Evolutionary conservation across 441 rosid genomes (phyloP).

Genomic region (Aquilaria agallochum): DNA sequence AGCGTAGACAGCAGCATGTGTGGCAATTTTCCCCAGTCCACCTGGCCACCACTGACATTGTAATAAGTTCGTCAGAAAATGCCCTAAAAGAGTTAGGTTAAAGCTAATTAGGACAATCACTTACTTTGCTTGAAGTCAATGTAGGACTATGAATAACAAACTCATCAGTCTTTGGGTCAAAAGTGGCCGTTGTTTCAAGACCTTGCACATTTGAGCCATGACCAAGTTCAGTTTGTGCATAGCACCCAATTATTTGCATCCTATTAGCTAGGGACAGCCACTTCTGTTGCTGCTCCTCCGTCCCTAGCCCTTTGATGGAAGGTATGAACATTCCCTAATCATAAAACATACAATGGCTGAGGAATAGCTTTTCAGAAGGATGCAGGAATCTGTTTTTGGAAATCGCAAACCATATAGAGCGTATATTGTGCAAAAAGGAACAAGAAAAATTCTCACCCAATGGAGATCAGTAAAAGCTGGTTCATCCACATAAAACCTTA

Average conservation of each 20-base stretch:
- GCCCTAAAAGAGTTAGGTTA: neutral
- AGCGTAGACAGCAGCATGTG: constrained; percentile 91
- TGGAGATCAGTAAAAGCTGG: constrained; percentile 91
- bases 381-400: neutral
- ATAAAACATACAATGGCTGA: constrained; percentile 5
- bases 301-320: constrained; percentile 93
- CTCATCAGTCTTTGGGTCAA: constrained; percentile 83
- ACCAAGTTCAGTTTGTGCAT: constrained; percentile 99
- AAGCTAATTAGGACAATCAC: constrained; percentile 19
- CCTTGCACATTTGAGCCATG: constrained; percentile 99
- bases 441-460: constrained; percentile 43
- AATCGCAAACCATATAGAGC: neutral
- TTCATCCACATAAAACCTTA: constrained; percentile 71
- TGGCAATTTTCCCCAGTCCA: constrained; percentile 85
- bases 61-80: constrained; percentile 5
- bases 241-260: constrained; percentile 97
- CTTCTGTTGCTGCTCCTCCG: constrained; percentile 88
- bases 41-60: constrained; percentile 97
- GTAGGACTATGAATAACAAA: constrained; percentile 85
- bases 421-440: neutral
- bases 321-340: constrained; percentile 93
- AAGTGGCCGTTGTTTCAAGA: constrained; percentile 94
- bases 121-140: constrained; percentile 84
- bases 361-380: no score
- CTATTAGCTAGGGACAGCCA: constrained; percentile 89